Conservation (phyloP, 2,329 filamentous ascomycete species). For the Drechslerella stenobrocha region DNA sequence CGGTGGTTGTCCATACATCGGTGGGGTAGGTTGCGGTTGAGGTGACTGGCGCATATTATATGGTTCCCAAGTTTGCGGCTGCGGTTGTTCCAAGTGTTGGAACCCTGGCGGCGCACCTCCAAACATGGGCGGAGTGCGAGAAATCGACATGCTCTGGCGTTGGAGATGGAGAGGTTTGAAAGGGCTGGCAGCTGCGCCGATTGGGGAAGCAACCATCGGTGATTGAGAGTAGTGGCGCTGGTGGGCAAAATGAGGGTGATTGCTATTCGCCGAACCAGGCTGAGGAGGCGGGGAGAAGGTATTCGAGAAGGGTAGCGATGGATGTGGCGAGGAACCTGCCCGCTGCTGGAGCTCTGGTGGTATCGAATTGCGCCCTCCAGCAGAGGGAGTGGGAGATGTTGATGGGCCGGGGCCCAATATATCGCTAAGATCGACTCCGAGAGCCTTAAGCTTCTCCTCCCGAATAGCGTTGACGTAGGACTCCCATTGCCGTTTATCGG, state of each 20-base stretch:
- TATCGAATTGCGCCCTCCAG: constrained; percentile 56
- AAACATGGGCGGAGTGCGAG: constrained; percentile 50
- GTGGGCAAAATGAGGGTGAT: constrained; percentile 44
- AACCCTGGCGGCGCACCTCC: constrained; percentile 25
- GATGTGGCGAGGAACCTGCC: constrained; percentile 66
- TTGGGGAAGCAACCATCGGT: constrained; percentile 49
- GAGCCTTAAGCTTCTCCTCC: constrained; percentile 87
- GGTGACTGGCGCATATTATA: constrained; percentile 50
- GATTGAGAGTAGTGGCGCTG: constrained; percentile 49
- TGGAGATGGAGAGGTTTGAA: constrained; percentile 52
- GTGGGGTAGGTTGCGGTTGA: constrained; percentile 50
- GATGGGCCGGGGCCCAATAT: constrained; percentile 68
- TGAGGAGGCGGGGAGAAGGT: constrained; percentile 52
- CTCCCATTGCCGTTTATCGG: constrained; percentile 73
- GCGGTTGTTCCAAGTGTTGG: constrained; percentile 41
- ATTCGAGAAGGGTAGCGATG: constrained; percentile 52
- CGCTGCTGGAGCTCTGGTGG: constrained; percentile 48
- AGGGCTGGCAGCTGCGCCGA: constrained; percentile 47
- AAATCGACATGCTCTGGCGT: constrained; percentile 52
- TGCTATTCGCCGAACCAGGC: constrained; percentile 49
- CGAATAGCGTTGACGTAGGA: constrained; percentile 78
- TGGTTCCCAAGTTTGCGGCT: constrained; percentile 50
- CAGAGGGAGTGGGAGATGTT: constrained; percentile 67
- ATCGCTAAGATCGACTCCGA: constrained; percentile 80
- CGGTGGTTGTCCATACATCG: constrained; percentile 43